phyloP scores from a whole-genome alignment of 1,284 basidiomycete species.

The Tremellales sp. region DNA sequence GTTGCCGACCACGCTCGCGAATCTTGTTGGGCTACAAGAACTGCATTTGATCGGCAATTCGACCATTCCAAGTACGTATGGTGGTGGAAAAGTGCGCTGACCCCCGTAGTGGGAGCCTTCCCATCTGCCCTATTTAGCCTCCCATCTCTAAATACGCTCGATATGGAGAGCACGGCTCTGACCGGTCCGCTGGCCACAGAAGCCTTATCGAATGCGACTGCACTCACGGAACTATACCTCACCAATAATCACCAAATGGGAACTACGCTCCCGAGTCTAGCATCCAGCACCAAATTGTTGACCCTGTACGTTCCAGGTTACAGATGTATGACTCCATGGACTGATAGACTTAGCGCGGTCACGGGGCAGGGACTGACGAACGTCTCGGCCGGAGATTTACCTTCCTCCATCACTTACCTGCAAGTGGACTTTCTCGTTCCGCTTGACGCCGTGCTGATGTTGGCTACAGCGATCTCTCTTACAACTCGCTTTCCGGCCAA shows the following conservation, averaged over 20 bases:
- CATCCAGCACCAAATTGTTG: slow-evolving; percentile 21
- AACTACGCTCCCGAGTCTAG: slow-evolving; percentile 29
- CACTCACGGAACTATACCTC: slow-evolving; percentile 29
- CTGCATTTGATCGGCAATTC: slow-evolving; percentile 41
- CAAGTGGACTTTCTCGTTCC: slow-evolving; percentile 11
- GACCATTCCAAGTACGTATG: slow-evolving; percentile 36
- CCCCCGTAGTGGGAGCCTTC: slow-evolving; percentile 29
- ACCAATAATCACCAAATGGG: slow-evolving; percentile 40
- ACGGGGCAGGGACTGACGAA: slow-evolving; percentile 27
- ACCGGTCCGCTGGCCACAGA: slow-evolving; percentile 25
- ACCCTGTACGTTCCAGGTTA: slow-evolving; percentile 29
- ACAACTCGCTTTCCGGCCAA: slow-evolving; percentile 34
- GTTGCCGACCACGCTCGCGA: slow-evolving; percentile 28
- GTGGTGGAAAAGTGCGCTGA: slow-evolving; percentile 4
- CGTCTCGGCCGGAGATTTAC: slow-evolving; percentile 23
- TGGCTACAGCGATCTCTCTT: slow-evolving; percentile 39
- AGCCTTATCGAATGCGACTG: slow-evolving; percentile 19
- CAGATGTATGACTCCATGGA: slow-evolving; percentile 2
- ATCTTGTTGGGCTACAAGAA: slow-evolving; percentile 34
- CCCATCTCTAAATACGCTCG: slow-evolving; percentile 29
- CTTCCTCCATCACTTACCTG: slow-evolving; percentile 34
- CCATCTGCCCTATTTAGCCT: slow-evolving; percentile 23
- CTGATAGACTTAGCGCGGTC: slow-evolving; percentile 13
- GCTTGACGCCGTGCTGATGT: not conserved
- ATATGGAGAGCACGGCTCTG: slow-evolving; percentile 41